Evolutionary conservation across 768 basidiomycete genomes (phyloP), one percentile per base, ranked within the genome.

Genomic region (Hygrocybe coccinea): DNA sequence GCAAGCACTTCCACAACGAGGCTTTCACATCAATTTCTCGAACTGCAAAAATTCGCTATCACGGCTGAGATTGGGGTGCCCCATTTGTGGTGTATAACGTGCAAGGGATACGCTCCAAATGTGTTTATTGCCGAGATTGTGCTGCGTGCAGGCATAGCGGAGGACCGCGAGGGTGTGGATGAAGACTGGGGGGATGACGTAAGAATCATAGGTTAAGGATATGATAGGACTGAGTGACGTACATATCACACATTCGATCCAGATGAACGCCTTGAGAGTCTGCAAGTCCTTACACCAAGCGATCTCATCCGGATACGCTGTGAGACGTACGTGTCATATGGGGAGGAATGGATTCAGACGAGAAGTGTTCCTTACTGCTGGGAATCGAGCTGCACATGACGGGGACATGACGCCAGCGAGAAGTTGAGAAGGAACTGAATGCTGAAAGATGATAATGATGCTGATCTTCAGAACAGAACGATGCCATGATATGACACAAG

Each of bases 351-450:
- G 22, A 17, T 17, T 36, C n/a, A 46, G 9, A 59, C 73, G 22
- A 29, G 36, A 39, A 22, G 12, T 24, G 39, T n/a, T 9, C n/a
- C 39, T 9, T 44, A 79, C 81, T 76, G 50, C 56, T 60, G 24
- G 81, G 80, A 38, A 84, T 82, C 44, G 67, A 57, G 44, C 69
- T 66, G 68, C 83, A 84, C 39, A 71, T 63, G 52, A 79, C 66
- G 14, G 80, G 79, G 21, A 80, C 68, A 41, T 71, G 63, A 24
- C 65, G 66, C 82, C 82, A 85, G 35, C 83, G 77, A 12, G 78
- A 74, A 15, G 80, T 83, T 1, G 83, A 84, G 66, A 85, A 84
- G 12, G 77, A 74, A 61, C 80, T 83, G 74, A 81, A 80, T 0
- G 74, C 82, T 82, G 53, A 12, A 39, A 33, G 19, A 21, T 6